Base-by-base conservation (phyloP, 331 rosid genomes). In the Stylosanthes scabra region DNA sequence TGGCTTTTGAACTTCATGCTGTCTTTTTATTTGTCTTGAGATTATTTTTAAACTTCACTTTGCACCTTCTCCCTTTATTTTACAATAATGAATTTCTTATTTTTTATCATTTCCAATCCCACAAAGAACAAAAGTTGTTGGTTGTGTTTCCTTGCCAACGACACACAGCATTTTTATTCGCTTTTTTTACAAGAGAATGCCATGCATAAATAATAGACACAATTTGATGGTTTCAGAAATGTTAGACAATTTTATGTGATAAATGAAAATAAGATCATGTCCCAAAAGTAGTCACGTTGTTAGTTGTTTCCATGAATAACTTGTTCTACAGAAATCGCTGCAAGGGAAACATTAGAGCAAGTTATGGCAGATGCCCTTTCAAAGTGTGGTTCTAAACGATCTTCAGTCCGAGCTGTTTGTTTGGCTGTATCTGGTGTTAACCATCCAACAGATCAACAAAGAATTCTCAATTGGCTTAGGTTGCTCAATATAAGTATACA, bases 371-470 rank as follows among this genome's bases (percentile, higher is more conserved):
- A 91, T 2, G 94, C 95, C 20, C 93, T 93, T 70, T 79, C 79
- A 54, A 88, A 84, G 64, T 82, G 97, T 55, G 87, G 93, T 78
- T 85, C 94, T 76, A 86, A 81, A 79, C 87, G 94, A 46, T 86
- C 94, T 56, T 88, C 87, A 2, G 98, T 93, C 29, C 92, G 89
- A 37, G 98, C 98, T 74, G 94, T 91, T 86, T 93, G 97, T 83
- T 80, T 93, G 76, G 93, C 96, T 47, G 86, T 93, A 34, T 89
- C 98, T 37, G 98, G 98, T 42, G 98, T 93, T 41, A 91, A 93
- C 85, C 98, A 91, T 71, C 94, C 97, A 39, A 80, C 87, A 9
- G 98, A 93, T 78, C 96, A 91, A 85, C 92, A 89, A 62, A 88
- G 93, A 77, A 85, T 89, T 65, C 68, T 93, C 73, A 76, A 45